Percentiles rank a stretch among this genome's conserved stretches.
Evolutionary conservation across 2,329 filamentous ascomycete species (phyloP).

Genomic region (Apiospora saccharicola): DNA sequence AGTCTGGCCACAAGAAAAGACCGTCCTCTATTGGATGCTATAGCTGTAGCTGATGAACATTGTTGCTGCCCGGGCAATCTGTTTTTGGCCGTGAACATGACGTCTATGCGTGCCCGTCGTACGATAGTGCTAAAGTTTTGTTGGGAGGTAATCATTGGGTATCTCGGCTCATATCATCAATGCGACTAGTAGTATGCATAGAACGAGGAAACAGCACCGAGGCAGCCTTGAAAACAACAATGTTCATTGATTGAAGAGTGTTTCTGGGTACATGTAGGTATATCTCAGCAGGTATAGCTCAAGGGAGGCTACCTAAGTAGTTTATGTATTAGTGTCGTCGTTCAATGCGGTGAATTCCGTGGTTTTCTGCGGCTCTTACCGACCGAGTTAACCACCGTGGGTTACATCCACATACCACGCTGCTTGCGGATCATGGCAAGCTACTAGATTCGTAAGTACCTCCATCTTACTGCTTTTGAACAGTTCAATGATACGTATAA

Average conservation of each 20-base stretch:
- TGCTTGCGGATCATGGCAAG: slow-evolving; percentile 10
- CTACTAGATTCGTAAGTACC: not conserved
- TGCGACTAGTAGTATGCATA: not conserved
- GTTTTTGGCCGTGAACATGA: not conserved
- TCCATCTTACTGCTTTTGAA: not conserved
- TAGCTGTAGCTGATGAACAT: not conserved
- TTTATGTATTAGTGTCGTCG: not conserved
- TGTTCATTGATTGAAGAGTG: not conserved
- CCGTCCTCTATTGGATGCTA: not conserved
- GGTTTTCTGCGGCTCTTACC: slow-evolving; percentile 14
- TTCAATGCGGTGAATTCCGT: slow-evolving; percentile 2
- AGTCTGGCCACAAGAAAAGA: not conserved
- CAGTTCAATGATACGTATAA: not conserved
- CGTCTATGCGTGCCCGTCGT: slow-evolving; percentile 12
- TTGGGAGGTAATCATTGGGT: not conserved
- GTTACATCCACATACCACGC: slow-evolving; percentile 17
- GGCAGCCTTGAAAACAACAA: not conserved
- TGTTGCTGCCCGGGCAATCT: not conserved
- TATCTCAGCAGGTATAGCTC: not conserved
- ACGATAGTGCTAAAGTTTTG: not conserved
- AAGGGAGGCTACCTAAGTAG: not conserved
- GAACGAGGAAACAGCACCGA: not conserved
- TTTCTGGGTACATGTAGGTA: not conserved
- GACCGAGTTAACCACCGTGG: slow-evolving; percentile 16
- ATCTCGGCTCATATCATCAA: not conserved